Base-by-base conservation (phyloP, 148 eudicot genomes). In the Cornus kousa region DNA sequence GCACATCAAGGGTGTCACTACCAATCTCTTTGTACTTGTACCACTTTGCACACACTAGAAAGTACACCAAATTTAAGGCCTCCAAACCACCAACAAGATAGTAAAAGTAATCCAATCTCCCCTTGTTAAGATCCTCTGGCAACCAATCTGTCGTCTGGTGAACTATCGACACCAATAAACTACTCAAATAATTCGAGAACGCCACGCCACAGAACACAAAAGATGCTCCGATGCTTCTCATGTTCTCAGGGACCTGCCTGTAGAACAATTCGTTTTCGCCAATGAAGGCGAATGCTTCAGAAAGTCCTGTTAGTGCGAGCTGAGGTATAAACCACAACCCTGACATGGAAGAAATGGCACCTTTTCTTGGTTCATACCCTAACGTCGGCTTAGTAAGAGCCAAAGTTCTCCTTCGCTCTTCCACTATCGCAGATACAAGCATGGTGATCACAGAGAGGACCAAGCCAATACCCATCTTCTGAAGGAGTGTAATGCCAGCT, bases 211-310 rank as follows among this genome's bases (percentile, higher is more conserved):
- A 70, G 66, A 75, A 81, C 68, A 80, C 74, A 12, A 85, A 60
- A 14, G 88, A 76, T 8, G 78, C 82, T 7, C 76, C 82, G 10
- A 85, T 59, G 62, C 85, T 83, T 77, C 86, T 87, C 90, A 87
- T 85, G 75, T 83, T 87, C 73, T 87, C 90, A 0, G 90, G 90
- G 33, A 83, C 74, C 72, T 87, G 84, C 70, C 79, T 85, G 77
- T 85, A 80, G 71, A 28, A 80, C n/a, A 85, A 85, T 59, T 87
- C 88, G 0, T 78, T 9, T 39, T 75, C 73, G 1, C 83, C 87
- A 2, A 85, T 77, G 0, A 71, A 39, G 1, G 50, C 57, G 33
- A 87, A 83, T 48, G 86, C 87, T 77, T 87, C 84, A 0, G 90
- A 82, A 10, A 82, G 70, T 2, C 90, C 90, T 5, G 67, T 64